Conservation (phyloP, 2,329 filamentous ascomycete genomes). For the Ophiostoma ulmi region DNA sequence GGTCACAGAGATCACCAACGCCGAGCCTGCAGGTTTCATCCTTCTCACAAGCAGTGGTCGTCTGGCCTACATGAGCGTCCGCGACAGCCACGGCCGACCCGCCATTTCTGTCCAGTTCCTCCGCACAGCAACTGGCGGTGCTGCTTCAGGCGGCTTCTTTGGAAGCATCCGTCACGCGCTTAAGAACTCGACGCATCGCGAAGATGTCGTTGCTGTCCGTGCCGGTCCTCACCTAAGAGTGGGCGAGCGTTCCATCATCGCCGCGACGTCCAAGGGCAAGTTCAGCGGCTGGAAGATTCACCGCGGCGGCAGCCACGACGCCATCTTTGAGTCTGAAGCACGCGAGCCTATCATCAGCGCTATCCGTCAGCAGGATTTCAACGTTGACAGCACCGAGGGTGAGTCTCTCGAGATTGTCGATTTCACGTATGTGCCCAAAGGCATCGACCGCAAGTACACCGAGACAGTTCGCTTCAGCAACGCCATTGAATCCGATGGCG, state of each 20-base stretch:
- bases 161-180: constrained; percentile 76
- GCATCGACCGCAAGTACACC: constrained; percentile 46
- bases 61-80: constrained; percentile 76
- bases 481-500: constrained; percentile 46
- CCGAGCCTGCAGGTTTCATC: constrained; percentile 80
- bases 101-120: constrained; percentile 74
- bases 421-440: constrained; percentile 63
- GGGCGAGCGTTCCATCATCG: constrained; percentile 79
- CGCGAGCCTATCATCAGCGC: constrained; percentile 59
- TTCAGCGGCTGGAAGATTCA: constrained; percentile 85
- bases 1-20: constrained; percentile 71
- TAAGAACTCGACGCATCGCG: constrained; percentile 62
- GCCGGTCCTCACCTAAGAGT: constrained; percentile 66
- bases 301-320: constrained; percentile 75
- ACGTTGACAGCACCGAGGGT: constrained; percentile 45
- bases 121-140: constrained; percentile 54
- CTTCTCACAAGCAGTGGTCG: constrained; percentile 80
- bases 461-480: constrained; percentile 49
- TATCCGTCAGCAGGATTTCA: constrained; percentile 52
- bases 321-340: constrained; percentile 66
- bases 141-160: constrained; percentile 62
- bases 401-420: constrained; percentile 71
- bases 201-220: constrained; percentile 74
- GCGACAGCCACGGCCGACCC: constrained; percentile 82
- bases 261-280: constrained; percentile 69